A percentile compares a stretch with the other conserved stretches of the same genome.
Evolutionary conservation across 306 rosid species (phyloP).

Genomic region (Citrullus colocynthis): DNA sequence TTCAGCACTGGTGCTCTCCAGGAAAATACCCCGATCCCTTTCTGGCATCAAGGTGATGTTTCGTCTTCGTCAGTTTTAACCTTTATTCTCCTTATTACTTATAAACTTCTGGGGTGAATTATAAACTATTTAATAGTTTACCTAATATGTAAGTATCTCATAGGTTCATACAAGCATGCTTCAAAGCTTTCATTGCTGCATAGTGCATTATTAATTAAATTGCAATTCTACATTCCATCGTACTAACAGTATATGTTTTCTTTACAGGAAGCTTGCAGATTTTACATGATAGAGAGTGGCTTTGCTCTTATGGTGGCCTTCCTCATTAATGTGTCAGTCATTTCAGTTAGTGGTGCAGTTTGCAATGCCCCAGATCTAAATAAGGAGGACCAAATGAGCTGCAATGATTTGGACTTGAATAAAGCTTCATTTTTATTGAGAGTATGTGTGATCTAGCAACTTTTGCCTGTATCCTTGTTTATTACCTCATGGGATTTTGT

Average conservation of each 20-base stretch:
- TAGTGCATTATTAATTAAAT: not conserved
- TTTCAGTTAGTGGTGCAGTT: constrained; percentile 86
- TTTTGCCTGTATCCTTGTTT: not conserved
- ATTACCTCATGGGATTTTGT: not conserved
- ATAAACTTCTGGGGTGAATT: not conserved
- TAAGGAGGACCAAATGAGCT: constrained; percentile 57
- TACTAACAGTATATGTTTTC: not conserved
- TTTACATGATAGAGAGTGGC: constrained; percentile 81
- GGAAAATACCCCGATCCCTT: constrained; percentile 86
- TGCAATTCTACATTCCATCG: not conserved
- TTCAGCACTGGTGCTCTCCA: constrained; percentile 90
- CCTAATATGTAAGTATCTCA: not conserved
- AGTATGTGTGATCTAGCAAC: constrained; percentile 41
- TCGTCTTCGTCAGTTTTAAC: constrained; percentile 10
- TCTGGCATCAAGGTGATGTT: constrained; percentile 56
- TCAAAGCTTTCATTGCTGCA: not conserved
- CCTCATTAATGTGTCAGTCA: constrained; percentile 69
- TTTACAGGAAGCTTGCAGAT: constrained; percentile 86
- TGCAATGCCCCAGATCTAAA: constrained; percentile 61
- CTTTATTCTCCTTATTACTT: not conserved
- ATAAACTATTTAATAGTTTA: not conserved
- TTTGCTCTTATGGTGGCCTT: constrained; percentile 88
- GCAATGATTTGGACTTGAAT: constrained; percentile 81
- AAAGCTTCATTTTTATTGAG: constrained; percentile 72
- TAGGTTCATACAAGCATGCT: not conserved